Conservation (phyloP, 2,329 filamentous ascomycete genomes). For the Alternaria longipes region DNA sequence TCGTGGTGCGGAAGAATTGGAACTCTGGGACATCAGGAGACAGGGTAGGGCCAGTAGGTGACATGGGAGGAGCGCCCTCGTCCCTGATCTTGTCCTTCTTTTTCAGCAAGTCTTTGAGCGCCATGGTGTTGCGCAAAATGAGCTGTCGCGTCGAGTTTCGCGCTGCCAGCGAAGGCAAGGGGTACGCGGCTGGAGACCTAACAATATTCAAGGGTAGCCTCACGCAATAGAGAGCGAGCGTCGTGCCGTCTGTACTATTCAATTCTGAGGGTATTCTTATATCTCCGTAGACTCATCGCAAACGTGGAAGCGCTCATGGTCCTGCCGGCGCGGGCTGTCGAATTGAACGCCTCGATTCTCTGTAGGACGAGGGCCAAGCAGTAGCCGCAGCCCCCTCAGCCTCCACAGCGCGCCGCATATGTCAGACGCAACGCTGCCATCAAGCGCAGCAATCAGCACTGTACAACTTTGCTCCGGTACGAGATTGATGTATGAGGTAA, state of each 20-base stretch:
- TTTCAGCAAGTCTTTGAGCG: constrained; percentile 68
- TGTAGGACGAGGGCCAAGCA: constrained; percentile 32
- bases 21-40: constrained; percentile 65
- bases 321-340: constrained; percentile 31
- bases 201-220: constrained; percentile 14
- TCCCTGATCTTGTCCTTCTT: constrained; percentile 68
- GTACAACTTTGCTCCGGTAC: neutral
- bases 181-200: constrained; percentile 23
- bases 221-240: constrained; percentile 12
- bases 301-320: constrained; percentile 39
- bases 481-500: neutral
- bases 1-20: constrained; percentile 86
- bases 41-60: constrained; percentile 31
- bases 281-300: constrained; percentile 39
- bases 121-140: constrained; percentile 57
- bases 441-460: neutral
- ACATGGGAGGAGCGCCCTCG: constrained; percentile 46
- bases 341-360: constrained; percentile 33
- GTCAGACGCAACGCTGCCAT: constrained; percentile 9
- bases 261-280: constrained; percentile 43
- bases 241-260: constrained; percentile 27
- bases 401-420: constrained; percentile 23
- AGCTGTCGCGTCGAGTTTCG: constrained; percentile 18
- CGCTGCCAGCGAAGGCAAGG: constrained; percentile 23
- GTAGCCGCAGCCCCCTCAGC: constrained; percentile 41